Evolutionary conservation across 306 rosid species (phyloP).

Genomic region (Arachis hypogaea): DNA sequence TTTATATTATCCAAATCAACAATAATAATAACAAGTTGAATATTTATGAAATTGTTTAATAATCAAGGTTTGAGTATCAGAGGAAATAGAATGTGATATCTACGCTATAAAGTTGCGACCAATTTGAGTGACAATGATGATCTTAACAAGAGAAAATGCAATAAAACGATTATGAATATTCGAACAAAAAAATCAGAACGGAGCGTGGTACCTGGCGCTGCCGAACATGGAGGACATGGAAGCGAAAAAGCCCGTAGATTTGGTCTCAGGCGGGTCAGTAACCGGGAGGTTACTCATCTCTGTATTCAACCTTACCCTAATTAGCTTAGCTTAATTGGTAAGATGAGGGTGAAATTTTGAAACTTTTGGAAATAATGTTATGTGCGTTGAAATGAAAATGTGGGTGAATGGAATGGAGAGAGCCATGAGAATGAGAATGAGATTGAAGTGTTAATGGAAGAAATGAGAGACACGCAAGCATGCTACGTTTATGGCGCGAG

Average conservation of each 20-base stretch:
- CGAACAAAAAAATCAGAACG: too few species aligned
- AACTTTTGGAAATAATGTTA: too few species aligned
- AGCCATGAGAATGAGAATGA: neutral
- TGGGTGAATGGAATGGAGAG: too few species aligned
- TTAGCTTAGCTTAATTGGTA: too few species aligned
- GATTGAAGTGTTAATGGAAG: neutral
- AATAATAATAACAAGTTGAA: too few species aligned
- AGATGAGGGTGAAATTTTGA: too few species aligned
- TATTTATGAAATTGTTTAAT: too few species aligned
- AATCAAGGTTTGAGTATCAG: too few species aligned
- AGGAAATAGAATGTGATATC: too few species aligned
- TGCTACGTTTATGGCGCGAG: slow-evolving; percentile 29
- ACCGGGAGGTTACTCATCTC: slow-evolving; percentile 55
- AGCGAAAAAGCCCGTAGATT: slow-evolving; percentile 65
- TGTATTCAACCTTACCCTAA: slow-evolving; percentile 19
- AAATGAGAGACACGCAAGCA: neutral
- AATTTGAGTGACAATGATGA: too few species aligned
- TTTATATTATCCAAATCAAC: too few species aligned
- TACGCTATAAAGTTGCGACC: too few species aligned
- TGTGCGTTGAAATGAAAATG: neutral
- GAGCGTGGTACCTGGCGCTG: slow-evolving; percentile 62
- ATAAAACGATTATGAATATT: neutral
- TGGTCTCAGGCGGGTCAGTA: slow-evolving; percentile 43
- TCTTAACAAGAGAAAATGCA: neutral
- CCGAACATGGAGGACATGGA: slow-evolving; percentile 67